Percentiles rank a stretch among this genome's conserved stretches.
Evolutionary conservation across 805 yeast species (phyloP).

Genomic region (Saccharomyces mikatae): DNA sequence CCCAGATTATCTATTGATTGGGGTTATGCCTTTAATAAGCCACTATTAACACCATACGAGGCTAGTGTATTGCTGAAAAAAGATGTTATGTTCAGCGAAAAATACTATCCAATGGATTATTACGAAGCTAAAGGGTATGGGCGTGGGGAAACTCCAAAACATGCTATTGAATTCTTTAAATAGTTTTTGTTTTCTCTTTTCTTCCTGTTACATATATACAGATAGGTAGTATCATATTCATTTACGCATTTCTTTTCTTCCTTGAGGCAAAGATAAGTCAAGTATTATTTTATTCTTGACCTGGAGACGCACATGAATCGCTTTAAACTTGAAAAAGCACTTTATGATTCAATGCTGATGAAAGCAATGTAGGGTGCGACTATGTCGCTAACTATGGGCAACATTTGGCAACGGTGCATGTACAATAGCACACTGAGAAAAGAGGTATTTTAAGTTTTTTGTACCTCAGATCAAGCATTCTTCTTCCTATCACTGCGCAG

Average conservation of each 20-base stretch:
- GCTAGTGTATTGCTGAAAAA: constrained; percentile 80
- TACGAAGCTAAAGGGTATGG: constrained; percentile 88
- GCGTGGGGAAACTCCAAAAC: constrained; percentile 63
- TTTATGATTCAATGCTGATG: background rate
- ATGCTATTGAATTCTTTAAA: constrained; percentile 7
- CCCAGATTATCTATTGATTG: constrained; percentile 94
- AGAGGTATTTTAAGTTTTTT: background rate
- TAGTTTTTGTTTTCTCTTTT: background rate
- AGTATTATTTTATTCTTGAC: too few relatives aligned
- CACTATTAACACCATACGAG: constrained; percentile 90
- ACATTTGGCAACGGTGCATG: too few relatives aligned
- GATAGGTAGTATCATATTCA: background rate
- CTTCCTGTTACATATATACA: background rate
- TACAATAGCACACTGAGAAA: background rate
- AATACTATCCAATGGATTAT: constrained; percentile 91
- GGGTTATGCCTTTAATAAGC: constrained; percentile 95
- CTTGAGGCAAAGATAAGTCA: background rate
- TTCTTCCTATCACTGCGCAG: background rate
- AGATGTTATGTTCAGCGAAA: constrained; percentile 56
- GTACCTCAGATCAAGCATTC: background rate
- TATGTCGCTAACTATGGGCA: too few relatives aligned
- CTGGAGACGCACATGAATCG: background rate
- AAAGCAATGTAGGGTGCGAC: too few relatives aligned
- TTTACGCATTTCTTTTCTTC: background rate
- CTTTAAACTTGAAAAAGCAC: background rate